A percentile compares a stretch with the other conserved stretches of the same genome.
Evolutionary conservation across 164 flowering plant species (phyloP).

Genomic region (Kingdonia uniflora): DNA sequence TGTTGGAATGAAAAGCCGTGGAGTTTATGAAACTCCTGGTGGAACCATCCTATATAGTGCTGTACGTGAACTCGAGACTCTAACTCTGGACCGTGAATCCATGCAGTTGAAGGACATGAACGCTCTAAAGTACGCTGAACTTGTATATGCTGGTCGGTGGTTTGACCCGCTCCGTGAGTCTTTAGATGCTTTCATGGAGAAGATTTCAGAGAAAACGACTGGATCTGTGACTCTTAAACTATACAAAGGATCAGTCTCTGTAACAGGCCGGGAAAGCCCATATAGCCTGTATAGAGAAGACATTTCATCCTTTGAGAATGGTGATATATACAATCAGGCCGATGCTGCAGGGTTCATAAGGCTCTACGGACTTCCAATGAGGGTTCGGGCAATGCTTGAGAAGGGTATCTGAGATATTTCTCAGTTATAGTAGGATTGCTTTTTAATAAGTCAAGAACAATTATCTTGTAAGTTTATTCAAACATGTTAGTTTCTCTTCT

Average conservation of each 20-base stretch:
- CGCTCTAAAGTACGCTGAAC: constrained; percentile 90
- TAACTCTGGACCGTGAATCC: constrained; percentile 85
- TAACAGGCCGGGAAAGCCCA: constrained; percentile 53
- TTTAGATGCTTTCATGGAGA: constrained; percentile 86
- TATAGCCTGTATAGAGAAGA: constrained; percentile 80
- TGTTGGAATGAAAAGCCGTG: constrained; percentile 98
- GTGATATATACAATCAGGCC: constrained; percentile 76
- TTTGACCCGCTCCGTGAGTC: constrained; percentile 87
- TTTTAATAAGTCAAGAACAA: too few species aligned
- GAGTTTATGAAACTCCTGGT: constrained; percentile 96
- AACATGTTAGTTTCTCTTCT: too few species aligned
- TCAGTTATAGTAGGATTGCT: too few species aligned
- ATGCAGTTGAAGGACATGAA: constrained; percentile 65
- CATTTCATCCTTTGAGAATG: constrained; percentile 80
- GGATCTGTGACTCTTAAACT: constrained; percentile 81
- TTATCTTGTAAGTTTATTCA: too few species aligned
- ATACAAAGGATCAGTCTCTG: constrained; percentile 74
- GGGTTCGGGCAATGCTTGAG: constrained; percentile 87
- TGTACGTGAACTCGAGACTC: constrained; percentile 70
- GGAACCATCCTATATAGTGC: constrained; percentile 83
- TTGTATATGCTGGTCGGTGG: constrained; percentile 96
- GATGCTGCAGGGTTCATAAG: constrained; percentile 94
- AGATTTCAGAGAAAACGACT: constrained; percentile 66
- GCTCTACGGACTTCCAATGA: constrained; percentile 81
- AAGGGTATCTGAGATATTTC: constrained; percentile 27